Evolutionary conservation across 2,329 filamentous ascomycete genomes (phyloP), one percentile per base, ranked within the genome.

Genomic region (Exophiala lecanii-corni): DNA sequence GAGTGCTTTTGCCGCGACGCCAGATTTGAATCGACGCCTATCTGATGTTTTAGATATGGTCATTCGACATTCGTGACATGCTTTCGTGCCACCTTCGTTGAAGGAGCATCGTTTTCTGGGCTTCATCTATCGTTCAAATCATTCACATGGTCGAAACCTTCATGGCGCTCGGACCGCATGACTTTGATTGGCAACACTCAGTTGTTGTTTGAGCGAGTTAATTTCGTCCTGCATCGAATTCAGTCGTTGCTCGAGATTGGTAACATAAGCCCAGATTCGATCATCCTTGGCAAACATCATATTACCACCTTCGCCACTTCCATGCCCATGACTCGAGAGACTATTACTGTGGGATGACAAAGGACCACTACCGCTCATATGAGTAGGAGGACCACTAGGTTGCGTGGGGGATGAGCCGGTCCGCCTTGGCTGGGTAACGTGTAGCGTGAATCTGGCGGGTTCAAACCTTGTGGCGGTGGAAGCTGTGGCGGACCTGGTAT

Each of bases 201-300:
- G 45, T 42, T 69, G 68, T 16, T 63, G 60, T 41, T 63, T 62
- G 16, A 71, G 52, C 5, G 60, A 51, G 19, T 60, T 61, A 18
- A 71, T 65, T 47, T 71, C 68, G 7, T 63, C 60, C 41, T 64
- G 66, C 36, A 71, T 54, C 5, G 56, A 57, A 26, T 60, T 59
- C 34, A 71, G 44, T 47, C 69, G 61, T 6, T 67, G 62, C 37
- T 70, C 66, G 34, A 71, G 59, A 28, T 59, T 64, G 23, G 62
- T 65, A 23, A 70, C 62, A 47, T 68, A 67, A 19, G 63, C 57
- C 68, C 68, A 71, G 3, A 71, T 50, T 31, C 65, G 64, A 31
- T 68, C 65, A 23, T 62, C 61, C 15, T 60, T 58, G 36, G 50
- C 52, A 26, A 53, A 54, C 41, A 56, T 54, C 13, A 52, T 43